Evolutionary conservation across 1,139 yeast genomes (phyloP).

Genomic region (Zygosaccharomyces sapae): DNA sequence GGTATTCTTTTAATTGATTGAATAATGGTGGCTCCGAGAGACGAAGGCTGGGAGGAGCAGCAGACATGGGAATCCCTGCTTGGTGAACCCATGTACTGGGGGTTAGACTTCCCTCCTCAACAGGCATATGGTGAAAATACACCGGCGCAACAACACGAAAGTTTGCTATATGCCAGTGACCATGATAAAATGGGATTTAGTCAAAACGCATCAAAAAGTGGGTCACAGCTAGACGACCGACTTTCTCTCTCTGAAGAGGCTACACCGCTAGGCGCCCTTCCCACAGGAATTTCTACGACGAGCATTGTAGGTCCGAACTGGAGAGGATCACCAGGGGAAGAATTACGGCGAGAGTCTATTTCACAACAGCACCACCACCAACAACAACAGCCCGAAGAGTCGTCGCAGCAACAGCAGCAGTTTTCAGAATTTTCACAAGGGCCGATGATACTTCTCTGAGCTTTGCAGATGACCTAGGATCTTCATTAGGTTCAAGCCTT

Average conservation of each 20-base stretch:
- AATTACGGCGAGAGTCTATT: neutral
- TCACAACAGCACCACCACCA: neutral
- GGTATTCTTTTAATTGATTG: neutral
- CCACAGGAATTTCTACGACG: neutral
- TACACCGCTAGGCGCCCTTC: neutral
- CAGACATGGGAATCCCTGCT: slow-evolving; percentile 8
- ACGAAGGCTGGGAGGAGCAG: slow-evolving; percentile 5
- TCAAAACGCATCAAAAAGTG: neutral
- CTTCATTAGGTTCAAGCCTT: slow-evolving; percentile 32
- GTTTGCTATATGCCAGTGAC: slow-evolving; percentile 17
- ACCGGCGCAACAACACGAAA: slow-evolving; percentile 29
- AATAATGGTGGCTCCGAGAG: slow-evolving; percentile 1
- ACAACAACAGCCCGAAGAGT: neutral
- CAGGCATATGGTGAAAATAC: slow-evolving; percentile 19
- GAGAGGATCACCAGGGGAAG: slow-evolving; percentile 1
- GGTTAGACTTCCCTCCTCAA: slow-evolving; percentile 1
- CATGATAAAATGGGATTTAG: neutral
- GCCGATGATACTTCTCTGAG: slow-evolving; percentile 22
- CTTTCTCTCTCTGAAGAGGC: slow-evolving; percentile 1
- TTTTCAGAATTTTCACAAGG: slow-evolving; percentile 13
- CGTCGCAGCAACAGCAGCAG: neutral
- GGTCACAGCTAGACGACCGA: neutral
- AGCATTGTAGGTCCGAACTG: neutral
- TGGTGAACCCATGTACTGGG: slow-evolving; percentile 5
- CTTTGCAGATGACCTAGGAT: slow-evolving; percentile 25